phyloP scores from a whole-genome alignment of 345 rosid species.

The Pseudoturritis turrita region DNA sequence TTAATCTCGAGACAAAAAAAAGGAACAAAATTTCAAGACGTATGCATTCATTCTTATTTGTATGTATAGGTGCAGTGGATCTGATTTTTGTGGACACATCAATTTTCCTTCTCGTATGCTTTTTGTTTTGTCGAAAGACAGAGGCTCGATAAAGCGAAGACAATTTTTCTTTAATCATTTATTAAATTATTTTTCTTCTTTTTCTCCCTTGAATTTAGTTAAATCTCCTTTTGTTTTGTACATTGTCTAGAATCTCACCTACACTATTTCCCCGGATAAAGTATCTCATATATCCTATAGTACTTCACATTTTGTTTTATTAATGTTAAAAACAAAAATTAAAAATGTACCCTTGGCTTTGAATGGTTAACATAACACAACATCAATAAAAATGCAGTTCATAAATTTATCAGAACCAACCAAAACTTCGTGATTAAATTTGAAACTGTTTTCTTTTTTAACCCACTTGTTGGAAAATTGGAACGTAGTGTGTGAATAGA shows the following conservation, averaged over 20 bases:
- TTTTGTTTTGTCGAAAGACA: constrained; percentile 23
- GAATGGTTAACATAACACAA: not conserved
- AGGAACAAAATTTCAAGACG: constrained; percentile 12
- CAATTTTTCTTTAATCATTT: not conserved
- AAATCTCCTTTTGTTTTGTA: constrained; percentile 16
- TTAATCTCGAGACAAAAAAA: not conserved
- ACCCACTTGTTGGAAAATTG: constrained; percentile 11
- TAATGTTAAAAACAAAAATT: not conserved
- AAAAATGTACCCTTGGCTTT: no score
- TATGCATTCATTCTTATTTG: not conserved
- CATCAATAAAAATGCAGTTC: not conserved
- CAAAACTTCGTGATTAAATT: not conserved
- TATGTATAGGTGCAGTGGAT: constrained; percentile 24
- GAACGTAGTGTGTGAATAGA: constrained; percentile 12
- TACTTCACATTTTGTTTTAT: not conserved
- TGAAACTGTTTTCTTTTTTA: not conserved
- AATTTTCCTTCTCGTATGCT: constrained; percentile 16
- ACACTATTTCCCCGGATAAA: constrained; percentile 9
- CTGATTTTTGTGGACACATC: constrained; percentile 10
- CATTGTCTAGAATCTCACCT: constrained; percentile 15
- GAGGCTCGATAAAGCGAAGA: constrained; percentile 11
- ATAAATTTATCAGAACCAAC: not conserved
- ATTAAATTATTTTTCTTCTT: not conserved
- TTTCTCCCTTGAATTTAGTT: constrained; percentile 2
- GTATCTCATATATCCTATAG: not conserved